Evolutionary conservation across 139 green algal species (phyloP), one percentile per base, ranked within the genome.

Genomic region (Limnomonas spitsbergensis): DNA sequence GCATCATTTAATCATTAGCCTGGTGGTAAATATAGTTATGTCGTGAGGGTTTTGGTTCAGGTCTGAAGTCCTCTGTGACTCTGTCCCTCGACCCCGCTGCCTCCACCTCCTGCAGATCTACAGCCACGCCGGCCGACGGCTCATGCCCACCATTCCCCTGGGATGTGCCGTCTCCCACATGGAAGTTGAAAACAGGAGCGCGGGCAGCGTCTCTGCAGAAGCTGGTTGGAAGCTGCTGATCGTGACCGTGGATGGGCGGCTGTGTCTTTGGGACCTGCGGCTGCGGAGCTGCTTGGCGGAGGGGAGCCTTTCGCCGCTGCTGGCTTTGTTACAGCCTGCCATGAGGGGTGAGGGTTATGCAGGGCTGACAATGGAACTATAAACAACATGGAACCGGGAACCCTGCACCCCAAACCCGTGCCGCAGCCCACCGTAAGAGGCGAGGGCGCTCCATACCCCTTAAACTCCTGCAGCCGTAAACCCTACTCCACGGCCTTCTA

Each of bases 121-220:
- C 70, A 77, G 70, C 40, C 39, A 35, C 2, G 85, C 83, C 1
- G 91, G 91, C 1, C 76, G 90, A 31, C 84, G 89, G 32, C 56
- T 89, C 66, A 52, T 87, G 32, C 85, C 86, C 1, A 73, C 88
- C 34, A 79, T 95, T 34, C 82, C 84, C 38, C 77, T 94, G 75
- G 82, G 84, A 36, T 52, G 67, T 20, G 42, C 80, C 27, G 71
- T 85, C 1, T 81, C 83, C 3, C 84, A 85, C 53, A 67, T 79
- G 26, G 2, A 14, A 53, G 42, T 34, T 29, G 9, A 35, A 32
- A 68, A 14, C 20, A 20, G 14, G 14, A 20, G 14, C 20, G 47
- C 47, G 14, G 47, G 47, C 14, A 61, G 47, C 20, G 20, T 14
- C 14, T 61, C 47, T 20, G 14, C 47, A 61, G 47, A 61, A 61